Percentiles rank a stretch among this genome's conserved stretches.
Conservation (phyloP, 2,329 filamentous ascomycete species). For the Paracoccidioides brasiliensis region DNA sequence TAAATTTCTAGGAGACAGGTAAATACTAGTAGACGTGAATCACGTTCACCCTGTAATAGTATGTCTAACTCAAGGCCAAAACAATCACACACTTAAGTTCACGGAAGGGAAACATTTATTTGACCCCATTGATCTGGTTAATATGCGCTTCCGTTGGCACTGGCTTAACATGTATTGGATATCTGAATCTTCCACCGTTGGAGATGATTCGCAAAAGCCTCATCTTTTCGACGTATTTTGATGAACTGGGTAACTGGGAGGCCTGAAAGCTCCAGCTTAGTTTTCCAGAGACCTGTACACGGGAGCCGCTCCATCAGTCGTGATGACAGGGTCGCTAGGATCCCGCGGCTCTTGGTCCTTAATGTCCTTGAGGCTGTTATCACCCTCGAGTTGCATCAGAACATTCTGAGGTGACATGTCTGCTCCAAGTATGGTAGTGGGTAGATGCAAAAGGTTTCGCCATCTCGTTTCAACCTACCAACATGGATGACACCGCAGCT, state of each 20-base stretch:
- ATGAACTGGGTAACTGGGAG: conserved; percentile 5
- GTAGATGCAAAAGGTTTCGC: background rate
- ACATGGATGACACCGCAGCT: conserved; percentile 13
- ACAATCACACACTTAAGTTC: conserved; percentile 16
- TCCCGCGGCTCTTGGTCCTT: conserved; percentile 6
- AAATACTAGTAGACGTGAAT: too few relatives aligned
- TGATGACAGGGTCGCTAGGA: conserved; percentile 7
- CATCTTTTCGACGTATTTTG: conserved; percentile 13
- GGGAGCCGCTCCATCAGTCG: background rate
- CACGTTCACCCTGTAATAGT: background rate
- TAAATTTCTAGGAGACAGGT: conserved; percentile 2
- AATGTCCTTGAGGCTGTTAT: conserved; percentile 6
- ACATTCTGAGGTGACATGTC: conserved; percentile 11
- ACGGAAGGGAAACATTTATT: conserved; percentile 18
- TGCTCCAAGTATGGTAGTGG: conserved; percentile 1
- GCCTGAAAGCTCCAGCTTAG: conserved; percentile 8
- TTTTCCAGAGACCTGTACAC: conserved; percentile 8
- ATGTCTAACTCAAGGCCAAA: background rate
- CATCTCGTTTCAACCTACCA: conserved; percentile 7
- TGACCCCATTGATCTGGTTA: conserved; percentile 15
- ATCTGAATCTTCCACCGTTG: conserved; percentile 16
- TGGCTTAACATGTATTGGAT: conserved; percentile 18
- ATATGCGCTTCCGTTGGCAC: conserved; percentile 18
- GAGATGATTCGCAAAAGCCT: conserved; percentile 15
- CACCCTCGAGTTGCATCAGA: conserved; percentile 5